Base-by-base conservation (phyloP, 2,329 filamentous ascomycete genomes). In the Rosellinia necatrix region DNA sequence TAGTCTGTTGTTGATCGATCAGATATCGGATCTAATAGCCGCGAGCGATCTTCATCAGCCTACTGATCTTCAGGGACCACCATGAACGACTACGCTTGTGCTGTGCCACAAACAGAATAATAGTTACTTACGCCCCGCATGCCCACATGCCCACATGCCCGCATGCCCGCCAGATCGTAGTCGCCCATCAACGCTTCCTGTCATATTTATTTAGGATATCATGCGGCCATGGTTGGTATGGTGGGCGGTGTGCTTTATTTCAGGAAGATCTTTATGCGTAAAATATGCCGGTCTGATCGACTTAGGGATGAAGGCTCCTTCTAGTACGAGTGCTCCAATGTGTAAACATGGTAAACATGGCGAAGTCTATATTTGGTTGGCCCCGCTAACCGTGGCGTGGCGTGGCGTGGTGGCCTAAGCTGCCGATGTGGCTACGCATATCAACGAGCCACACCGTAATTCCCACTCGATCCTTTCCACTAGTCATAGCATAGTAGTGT, bases 31-130 rank as follows among this genome's bases (percentile, higher is more conserved):
- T 56, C 53, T 51, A 41, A 41, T 47, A 51, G 47, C 8, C 17
- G 27, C 37, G 7, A 37, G 34, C 25, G 53, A 56, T 56, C 53
- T 47, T 56, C 53, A 37, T 48, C 42, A 46, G 53, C 53, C 35
- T 51, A 40, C 43, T 30, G 53, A 56, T 56, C 48, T 47, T 51
- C 42, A 56, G 48, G 48, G 29, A 56, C 32, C 38, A 22, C 10
- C 30, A 19, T n/a, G n/a, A n/a, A n/a, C n/a, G n/a, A n/a, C n/a
- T n/a, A 34, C 13, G 19, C 19, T 15, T 51, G 29, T 34, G n/a
- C n/a, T n/a, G n/a, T n/a, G n/a, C 27, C 6, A 6, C 27, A 7
- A 6, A 35, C 32, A 35, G 9, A n/a, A 13, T 35, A 35, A 35
- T 35, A n/a, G n/a, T n/a, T n/a, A n/a, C n/a, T 35, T 5, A 35